phyloP scores from a whole-genome alignment of 768 basidiomycete species.

The Pleurotus tuoliensis region DNA sequence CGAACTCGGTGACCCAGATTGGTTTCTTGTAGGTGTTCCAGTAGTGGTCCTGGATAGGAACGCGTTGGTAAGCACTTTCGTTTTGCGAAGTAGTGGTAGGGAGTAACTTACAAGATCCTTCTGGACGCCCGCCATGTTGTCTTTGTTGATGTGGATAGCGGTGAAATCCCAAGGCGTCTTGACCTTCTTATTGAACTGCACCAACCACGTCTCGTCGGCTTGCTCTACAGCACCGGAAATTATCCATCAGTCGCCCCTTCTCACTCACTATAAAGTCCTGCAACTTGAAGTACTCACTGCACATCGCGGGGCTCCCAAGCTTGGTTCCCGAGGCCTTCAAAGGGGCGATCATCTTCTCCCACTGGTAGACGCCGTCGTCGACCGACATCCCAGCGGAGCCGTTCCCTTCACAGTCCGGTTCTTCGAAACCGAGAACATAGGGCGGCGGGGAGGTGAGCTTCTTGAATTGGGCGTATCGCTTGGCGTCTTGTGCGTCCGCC shows the following conservation, averaged over 20 bases:
- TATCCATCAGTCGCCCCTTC: background rate
- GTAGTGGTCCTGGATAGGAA: conserved; percentile 33
- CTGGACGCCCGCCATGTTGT: conserved; percentile 38
- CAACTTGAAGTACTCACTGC: conserved; percentile 30
- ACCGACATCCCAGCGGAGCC: conserved; percentile 44
- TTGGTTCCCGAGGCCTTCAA: conserved; percentile 35
- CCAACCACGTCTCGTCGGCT: conserved; percentile 44
- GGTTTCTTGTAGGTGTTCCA: conserved; percentile 38
- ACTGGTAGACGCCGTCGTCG: conserved; percentile 32
- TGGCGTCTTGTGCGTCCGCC: conserved; percentile 34
- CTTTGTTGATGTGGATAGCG: conserved; percentile 47
- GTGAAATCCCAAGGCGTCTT: conserved; percentile 42
- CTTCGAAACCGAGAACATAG: conserved; percentile 43
- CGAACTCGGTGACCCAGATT: conserved; percentile 47
- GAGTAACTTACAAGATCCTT: conserved; percentile 33
- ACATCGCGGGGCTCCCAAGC: conserved; percentile 45
- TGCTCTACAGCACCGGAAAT: conserved; percentile 30
- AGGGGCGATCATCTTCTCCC: conserved; percentile 40
- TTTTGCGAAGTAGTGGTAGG: background rate
- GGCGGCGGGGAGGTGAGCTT: conserved; percentile 27
- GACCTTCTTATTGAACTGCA: conserved; percentile 32
- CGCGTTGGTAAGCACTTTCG: background rate
- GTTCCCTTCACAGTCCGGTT: conserved; percentile 42
- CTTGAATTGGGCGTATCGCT: conserved; percentile 33
- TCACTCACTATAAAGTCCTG: background rate